Percentiles rank a stretch among this genome's conserved stretches.
phyloP scores from a whole-genome alignment of 2,329 filamentous ascomycete species.

The Talaromyces sp. region DNA sequence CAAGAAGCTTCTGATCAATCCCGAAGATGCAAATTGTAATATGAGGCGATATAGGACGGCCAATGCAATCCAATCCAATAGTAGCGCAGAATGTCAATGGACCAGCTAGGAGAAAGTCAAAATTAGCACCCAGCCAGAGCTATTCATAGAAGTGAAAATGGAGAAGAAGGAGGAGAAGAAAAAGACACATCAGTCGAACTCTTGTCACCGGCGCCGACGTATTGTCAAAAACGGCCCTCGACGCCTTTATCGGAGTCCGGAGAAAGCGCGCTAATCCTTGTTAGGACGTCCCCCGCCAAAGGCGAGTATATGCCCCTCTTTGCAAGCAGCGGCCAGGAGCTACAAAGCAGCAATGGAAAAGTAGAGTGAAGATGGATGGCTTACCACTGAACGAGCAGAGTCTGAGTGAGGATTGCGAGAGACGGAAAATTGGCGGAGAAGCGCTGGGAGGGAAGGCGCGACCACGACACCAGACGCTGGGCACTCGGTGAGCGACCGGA shows the following conservation, averaged over 20 bases:
- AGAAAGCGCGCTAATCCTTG: slow-evolving; percentile 8
- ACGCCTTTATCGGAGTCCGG: slow-evolving; percentile 12
- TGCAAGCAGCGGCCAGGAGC: background rate
- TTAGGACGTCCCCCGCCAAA: slow-evolving; percentile 8
- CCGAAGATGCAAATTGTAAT: background rate
- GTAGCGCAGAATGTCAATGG: background rate
- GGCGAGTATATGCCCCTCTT: background rate
- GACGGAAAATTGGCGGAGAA: background rate
- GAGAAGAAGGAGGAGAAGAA: background rate
- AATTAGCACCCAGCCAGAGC: background rate
- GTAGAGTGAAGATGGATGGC: background rate
- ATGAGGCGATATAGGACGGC: background rate
- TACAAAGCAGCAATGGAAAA: background rate
- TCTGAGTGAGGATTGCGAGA: background rate
- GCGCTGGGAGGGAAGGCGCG: background rate
- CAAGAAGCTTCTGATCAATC: background rate
- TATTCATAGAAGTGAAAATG: background rate
- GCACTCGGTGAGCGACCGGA: slow-evolving; percentile 11
- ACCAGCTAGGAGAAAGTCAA: background rate
- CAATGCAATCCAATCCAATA: background rate
- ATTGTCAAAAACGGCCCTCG: slow-evolving; percentile 1
- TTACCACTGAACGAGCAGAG: background rate
- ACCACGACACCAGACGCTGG: background rate
- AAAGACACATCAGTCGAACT: background rate
- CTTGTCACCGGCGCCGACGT: slow-evolving; percentile 2